Base-by-base conservation (phyloP, 208 protist species). In the Crithidia bombi region DNA sequence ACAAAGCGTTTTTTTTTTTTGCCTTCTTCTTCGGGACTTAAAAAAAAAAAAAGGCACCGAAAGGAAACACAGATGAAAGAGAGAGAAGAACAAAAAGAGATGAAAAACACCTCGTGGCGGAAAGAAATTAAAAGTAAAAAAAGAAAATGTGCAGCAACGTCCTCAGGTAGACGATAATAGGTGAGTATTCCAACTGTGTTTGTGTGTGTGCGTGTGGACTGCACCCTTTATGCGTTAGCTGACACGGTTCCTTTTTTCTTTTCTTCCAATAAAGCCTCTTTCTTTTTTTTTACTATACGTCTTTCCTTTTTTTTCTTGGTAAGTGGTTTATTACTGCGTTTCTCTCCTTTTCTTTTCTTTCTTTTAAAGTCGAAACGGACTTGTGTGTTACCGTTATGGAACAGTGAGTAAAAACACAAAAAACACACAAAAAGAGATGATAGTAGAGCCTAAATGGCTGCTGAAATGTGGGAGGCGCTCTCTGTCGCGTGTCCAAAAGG, bases 41-140 rank as follows among this genome's bases (percentile, higher is more conserved):
- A 52, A 32, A 52, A 52, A 6, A 30, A 32, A 14, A 32, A 25
- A 52, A 32, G 47, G 10, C 17, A 19, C 44, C 6, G 47, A 25
- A 52, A 15, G 38, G 17, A 15, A 43, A 43, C 1, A 15, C 38
- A 43, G 10, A 15, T 43, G 38, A 43, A 33, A 69, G 12, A 56
- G 36, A 49, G 19, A 61, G 33, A 36, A 64, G 38, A 43, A 62
- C 32, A 64, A 47, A 72, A 64, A 46, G 30, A 46, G 19, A 59
- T 14, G 28, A 56, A 41, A 39, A 35, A 52, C 6, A 54, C 12
- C 51, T 25, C 15, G 14, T 4, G 9, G 21, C 35, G 17, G 30
- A 41, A 25, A n/a, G n/a, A n/a, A n/a, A n/a, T n/a, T n/a, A n/a
- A n/a, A n/a, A n/a, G n/a, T n/a, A n/a, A n/a, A n/a, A n/a, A n/a